Conservation (phyloP, 805 yeast genomes). For the Grigorovia humatica region DNA sequence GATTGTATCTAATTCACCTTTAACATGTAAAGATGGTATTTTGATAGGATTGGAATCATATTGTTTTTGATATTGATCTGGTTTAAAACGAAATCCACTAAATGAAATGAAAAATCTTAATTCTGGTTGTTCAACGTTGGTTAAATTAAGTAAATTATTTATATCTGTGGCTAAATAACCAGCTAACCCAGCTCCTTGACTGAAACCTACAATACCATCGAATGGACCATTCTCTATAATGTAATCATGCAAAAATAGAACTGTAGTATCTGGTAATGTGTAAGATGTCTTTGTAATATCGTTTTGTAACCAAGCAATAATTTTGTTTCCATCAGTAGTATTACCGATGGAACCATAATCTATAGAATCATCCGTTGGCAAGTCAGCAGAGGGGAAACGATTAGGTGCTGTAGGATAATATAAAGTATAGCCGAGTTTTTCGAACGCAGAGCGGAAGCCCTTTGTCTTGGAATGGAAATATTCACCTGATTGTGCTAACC, state of each 20-base stretch:
- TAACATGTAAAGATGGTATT: conserved; percentile 56
- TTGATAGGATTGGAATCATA: conserved; percentile 22
- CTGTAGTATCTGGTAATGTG: conserved; percentile 27
- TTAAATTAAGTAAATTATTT: conserved; percentile 33
- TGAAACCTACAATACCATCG: conserved; percentile 79
- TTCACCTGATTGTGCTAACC: conserved; percentile 75
- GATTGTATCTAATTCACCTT: conserved; percentile 85
- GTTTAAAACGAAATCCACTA: conserved; percentile 46
- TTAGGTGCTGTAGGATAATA: conserved; percentile 72
- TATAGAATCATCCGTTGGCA: conserved; percentile 42
- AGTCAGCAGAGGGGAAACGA: conserved; percentile 45
- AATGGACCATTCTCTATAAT: conserved; percentile 59
- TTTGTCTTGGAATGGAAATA: conserved; percentile 77
- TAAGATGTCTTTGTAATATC: conserved; percentile 33
- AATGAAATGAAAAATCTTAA: conserved; percentile 65
- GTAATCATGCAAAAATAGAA: conserved; percentile 35
- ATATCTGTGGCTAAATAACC: conserved; percentile 51
- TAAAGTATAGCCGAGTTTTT: conserved; percentile 49
- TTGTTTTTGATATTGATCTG: conserved; percentile 22
- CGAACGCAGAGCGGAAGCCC: conserved; percentile 66
- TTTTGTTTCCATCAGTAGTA: conserved; percentile 9
- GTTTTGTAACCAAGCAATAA: conserved; percentile 59
- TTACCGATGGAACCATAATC: conserved; percentile 16
- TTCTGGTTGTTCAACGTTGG: conserved; percentile 33
- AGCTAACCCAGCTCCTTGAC: conserved; percentile 90